Percentiles rank a stretch among this genome's conserved stretches.
These are phyloP conservation scores for Yarrowia porcina DNA, from an alignment of 805 yeast genomes.

Conservation along the genomic window DNA sequence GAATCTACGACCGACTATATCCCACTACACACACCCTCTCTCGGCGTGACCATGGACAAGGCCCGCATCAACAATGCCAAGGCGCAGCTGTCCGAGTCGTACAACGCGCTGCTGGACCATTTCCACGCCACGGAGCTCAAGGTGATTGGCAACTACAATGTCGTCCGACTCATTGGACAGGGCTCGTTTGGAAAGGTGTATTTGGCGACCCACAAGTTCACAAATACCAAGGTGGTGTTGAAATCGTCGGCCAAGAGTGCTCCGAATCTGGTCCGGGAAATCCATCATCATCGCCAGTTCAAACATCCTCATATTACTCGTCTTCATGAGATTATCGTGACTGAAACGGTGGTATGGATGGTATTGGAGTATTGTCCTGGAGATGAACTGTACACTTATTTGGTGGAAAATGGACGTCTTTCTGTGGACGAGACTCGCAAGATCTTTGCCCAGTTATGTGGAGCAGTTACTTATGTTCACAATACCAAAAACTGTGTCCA, in stretches of 20 bases:
- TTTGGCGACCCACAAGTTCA: constrained; percentile 71
- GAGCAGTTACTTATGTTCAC: constrained; percentile 72
- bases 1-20: background rate
- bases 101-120: constrained; percentile 54
- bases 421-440: constrained; percentile 29
- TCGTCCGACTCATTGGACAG: constrained; percentile 75
- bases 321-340: constrained; percentile 78
- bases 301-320: constrained; percentile 79
- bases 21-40: background rate
- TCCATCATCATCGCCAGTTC: constrained; percentile 81
- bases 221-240: constrained; percentile 75
- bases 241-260: constrained; percentile 75
- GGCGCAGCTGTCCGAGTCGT: constrained; percentile 59
- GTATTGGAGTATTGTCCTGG: constrained; percentile 83
- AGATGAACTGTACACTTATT: constrained; percentile 41
- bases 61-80: constrained; percentile 42
- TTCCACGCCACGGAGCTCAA: constrained; percentile 46
- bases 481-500: constrained; percentile 67
- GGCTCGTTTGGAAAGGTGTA: constrained; percentile 89
- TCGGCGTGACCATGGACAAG: constrained; percentile 28
- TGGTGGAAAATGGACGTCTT: constrained; percentile 37
- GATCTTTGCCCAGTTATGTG: constrained; percentile 44
- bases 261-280: constrained; percentile 85
- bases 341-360: constrained; percentile 79
- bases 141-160: constrained; percentile 77